A percentile compares a stretch with the other conserved stretches of the same genome.
These are phyloP conservation scores for Neonectria hederae DNA, from an alignment of 2,329 filamentous ascomycete species.

Conservation along the genomic window DNA sequence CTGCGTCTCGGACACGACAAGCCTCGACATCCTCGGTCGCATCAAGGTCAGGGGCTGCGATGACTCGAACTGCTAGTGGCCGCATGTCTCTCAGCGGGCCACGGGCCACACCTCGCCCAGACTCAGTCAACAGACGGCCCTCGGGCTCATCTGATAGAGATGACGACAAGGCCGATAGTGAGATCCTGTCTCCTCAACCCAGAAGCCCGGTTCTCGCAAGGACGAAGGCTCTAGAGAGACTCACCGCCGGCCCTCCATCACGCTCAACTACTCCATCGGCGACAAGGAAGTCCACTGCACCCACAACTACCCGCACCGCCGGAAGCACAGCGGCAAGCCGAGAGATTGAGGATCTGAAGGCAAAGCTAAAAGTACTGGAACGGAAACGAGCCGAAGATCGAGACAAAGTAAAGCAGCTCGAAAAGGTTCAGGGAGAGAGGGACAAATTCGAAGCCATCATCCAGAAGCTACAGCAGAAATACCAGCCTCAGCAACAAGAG, in stretches of 20 bases:
- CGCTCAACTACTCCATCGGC: slow-evolving; percentile 45
- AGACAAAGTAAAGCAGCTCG: slow-evolving; percentile 82
- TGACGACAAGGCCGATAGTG: slow-evolving; percentile 60
- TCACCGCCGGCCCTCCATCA: slow-evolving; percentile 53
- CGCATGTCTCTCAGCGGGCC: slow-evolving; percentile 53
- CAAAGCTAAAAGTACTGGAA: slow-evolving; percentile 86
- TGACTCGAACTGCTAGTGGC: slow-evolving; percentile 52
- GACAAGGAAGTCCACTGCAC: slow-evolving; percentile 42
- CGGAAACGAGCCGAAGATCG: slow-evolving; percentile 87
- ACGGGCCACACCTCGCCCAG: slow-evolving; percentile 49
- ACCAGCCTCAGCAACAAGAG: slow-evolving; percentile 85
- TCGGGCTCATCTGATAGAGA: slow-evolving; percentile 54
- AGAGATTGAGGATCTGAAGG: slow-evolving; percentile 87
- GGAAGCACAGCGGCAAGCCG: slow-evolving; percentile 63
- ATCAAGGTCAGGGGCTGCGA: slow-evolving; percentile 45
- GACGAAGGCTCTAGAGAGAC: slow-evolving; percentile 62
- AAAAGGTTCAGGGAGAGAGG: slow-evolving; percentile 78
- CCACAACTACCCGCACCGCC: slow-evolving; percentile 47
- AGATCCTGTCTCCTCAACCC: slow-evolving; percentile 59
- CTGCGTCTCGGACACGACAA: slow-evolving; percentile 56
- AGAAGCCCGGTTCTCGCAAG: slow-evolving; percentile 61
- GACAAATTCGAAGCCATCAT: slow-evolving; percentile 86
- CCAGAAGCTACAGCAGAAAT: slow-evolving; percentile 89
- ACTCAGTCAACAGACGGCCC: slow-evolving; percentile 51
- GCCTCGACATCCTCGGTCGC: slow-evolving; percentile 55